A percentile compares a stretch with the other conserved stretches of the same genome.
Evolutionary conservation across 352 stramenopile genomes (phyloP).

Genomic region (Pythium chondricola): DNA sequence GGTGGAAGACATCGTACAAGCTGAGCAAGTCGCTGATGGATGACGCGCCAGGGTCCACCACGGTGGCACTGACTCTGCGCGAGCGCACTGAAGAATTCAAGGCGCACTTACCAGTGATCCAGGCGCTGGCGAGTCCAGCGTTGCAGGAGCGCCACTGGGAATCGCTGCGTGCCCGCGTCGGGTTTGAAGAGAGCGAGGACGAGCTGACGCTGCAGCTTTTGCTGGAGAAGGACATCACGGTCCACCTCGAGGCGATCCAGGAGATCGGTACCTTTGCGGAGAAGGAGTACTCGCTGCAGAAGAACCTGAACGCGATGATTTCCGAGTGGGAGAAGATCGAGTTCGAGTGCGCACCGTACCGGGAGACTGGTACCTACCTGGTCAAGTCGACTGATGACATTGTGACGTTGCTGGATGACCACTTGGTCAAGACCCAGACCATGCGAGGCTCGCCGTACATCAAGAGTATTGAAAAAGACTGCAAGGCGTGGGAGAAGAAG

Average conservation of each 20-base stretch:
- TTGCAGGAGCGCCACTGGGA: constrained; percentile 92
- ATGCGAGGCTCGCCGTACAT: constrained; percentile 94
- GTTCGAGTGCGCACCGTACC: constrained; percentile 91
- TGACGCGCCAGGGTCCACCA: constrained; percentile 78
- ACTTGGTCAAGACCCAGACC: constrained; percentile 93
- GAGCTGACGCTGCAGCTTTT: constrained; percentile 80
- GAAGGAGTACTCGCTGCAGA: constrained; percentile 94
- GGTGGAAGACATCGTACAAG: constrained; percentile 92
- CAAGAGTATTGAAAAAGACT: constrained; percentile 90
- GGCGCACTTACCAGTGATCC: constrained; percentile 89
- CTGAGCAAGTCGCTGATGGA: constrained; percentile 88
- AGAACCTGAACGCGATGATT: constrained; percentile 91
- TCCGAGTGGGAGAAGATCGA: constrained; percentile 92
- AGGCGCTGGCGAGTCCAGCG: constrained; percentile 87
- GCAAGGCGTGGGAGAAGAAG: constrained; percentile 87
- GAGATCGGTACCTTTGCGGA: constrained; percentile 89
- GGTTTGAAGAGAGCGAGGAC: constrained; percentile 81
- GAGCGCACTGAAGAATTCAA: constrained; percentile 91
- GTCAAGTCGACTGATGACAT: constrained; percentile 87
- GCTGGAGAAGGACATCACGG: constrained; percentile 73
- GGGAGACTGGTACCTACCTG: constrained; percentile 90
- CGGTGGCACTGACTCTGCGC: constrained; percentile 82
- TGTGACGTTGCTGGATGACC: constrained; percentile 89
- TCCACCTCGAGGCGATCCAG: constrained; percentile 89
- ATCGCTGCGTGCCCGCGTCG: constrained; percentile 83